phyloP scores from a whole-genome alignment of 176 grass and related monocot genomes.

The Hordeum vulgare region DNA sequence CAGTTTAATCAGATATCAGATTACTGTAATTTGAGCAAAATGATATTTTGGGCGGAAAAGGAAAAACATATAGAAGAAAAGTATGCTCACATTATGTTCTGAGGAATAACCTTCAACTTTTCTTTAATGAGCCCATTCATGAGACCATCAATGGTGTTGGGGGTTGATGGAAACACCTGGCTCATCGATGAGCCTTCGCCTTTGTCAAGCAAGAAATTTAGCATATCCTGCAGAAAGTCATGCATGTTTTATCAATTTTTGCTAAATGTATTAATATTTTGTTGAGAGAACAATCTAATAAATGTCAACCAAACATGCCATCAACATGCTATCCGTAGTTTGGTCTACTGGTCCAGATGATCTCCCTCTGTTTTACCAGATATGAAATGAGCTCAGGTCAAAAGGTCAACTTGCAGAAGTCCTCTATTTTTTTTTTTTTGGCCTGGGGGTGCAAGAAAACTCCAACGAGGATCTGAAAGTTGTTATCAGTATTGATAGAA shows the following conservation, averaged over 20 bases:
- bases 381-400: too few species aligned
- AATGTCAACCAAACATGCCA: too few species aligned
- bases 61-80: background rate
- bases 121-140: slow-evolving; percentile 61
- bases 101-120: slow-evolving; percentile 63
- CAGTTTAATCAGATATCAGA: background rate
- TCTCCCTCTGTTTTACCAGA: too few species aligned
- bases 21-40: background rate
- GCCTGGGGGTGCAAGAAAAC: too few species aligned
- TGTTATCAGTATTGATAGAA: too few species aligned
- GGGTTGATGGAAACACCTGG: background rate
- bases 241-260: background rate
- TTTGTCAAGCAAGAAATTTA: slow-evolving; percentile 20
- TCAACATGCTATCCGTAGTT: too few species aligned
- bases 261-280: background rate
- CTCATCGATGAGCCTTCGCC: too few species aligned
- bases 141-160: slow-evolving; percentile 16
- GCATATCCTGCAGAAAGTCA: background rate
- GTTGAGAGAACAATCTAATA: too few species aligned
- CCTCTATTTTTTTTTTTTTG: too few species aligned
- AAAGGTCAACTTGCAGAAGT: too few species aligned
- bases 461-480: too few species aligned
- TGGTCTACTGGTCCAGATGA: too few species aligned
- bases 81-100: slow-evolving; percentile 25
- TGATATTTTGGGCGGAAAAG: background rate